Percentiles rank a stretch among this genome's conserved stretches.
These are phyloP conservation scores for Trypanosoma scelopori DNA, from an alignment of 208 protist genomes.

Conservation along the genomic window DNA sequence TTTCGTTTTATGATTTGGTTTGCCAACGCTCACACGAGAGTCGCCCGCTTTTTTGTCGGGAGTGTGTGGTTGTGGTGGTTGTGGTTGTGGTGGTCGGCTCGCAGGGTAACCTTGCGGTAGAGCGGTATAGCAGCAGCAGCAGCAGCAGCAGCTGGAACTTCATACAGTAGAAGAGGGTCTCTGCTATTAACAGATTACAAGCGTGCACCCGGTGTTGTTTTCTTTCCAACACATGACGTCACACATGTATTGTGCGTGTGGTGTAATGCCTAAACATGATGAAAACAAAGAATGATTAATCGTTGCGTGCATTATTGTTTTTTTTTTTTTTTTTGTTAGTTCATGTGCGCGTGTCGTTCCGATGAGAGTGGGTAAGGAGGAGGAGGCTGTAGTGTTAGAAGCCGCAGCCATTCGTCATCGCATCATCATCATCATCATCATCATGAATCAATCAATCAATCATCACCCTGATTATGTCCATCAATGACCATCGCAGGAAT, in stretches of 20 bases:
- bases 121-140: not conserved
- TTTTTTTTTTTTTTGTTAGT: too few species aligned
- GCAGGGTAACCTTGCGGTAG: constrained; percentile 1
- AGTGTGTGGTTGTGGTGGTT: not conserved
- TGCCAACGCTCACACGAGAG: not conserved
- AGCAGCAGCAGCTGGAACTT: not conserved
- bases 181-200: too few species aligned
- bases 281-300: too few species aligned
- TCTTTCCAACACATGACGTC: too few species aligned
- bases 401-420: not conserved
- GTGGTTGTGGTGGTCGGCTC: not conserved
- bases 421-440: not conserved
- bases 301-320: too few species aligned
- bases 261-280: too few species aligned
- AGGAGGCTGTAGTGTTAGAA: too few species aligned
- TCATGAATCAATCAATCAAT: not conserved
- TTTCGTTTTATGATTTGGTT: constrained; percentile 29
- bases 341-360: too few species aligned
- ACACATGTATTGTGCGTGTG: too few species aligned
- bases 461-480: not conserved
- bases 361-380: too few species aligned
- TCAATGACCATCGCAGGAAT: not conserved
- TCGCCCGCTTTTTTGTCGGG: not conserved
- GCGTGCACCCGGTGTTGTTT: too few species aligned
- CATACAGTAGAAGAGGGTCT: too few species aligned